These are phyloP conservation scores for Mallotus repandus DNA, from an alignment of 441 rosid species.

Conservation along the genomic window DNA sequence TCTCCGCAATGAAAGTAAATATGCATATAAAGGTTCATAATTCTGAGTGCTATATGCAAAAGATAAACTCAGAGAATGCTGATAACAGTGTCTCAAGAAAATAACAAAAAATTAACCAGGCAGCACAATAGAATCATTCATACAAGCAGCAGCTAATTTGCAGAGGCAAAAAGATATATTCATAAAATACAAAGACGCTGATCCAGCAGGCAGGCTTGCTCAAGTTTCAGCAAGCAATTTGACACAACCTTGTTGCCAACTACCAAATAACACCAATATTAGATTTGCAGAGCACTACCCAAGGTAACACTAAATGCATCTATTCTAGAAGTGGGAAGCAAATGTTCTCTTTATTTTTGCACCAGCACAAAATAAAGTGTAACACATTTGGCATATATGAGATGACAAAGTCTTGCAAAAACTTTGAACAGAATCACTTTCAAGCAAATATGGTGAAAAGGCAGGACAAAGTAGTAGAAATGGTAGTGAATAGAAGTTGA, in stretches of 20 bases:
- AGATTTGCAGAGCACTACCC: background rate
- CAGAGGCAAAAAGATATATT: no score
- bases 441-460: background rate
- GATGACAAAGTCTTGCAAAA: background rate
- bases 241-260: background rate
- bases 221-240: background rate
- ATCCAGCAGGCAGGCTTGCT: background rate
- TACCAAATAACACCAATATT: background rate
- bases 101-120: constrained; percentile 7
- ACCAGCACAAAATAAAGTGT: background rate
- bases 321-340: background rate
- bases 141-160: no score
- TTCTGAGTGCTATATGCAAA: constrained; percentile 1
- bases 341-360: background rate
- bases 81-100: constrained; percentile 19
- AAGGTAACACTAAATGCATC: background rate
- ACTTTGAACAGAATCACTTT: background rate
- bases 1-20: constrained; percentile 35
- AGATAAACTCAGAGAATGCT: constrained; percentile 10
- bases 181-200: background rate
- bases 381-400: background rate
- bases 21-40: constrained; percentile 24
- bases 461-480: background rate
- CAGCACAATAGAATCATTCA: background rate
- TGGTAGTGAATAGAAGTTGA: background rate